Evolutionary conservation across 2,329 filamentous ascomycete species (phyloP).

Genomic region (Thelonectria discophora): DNA sequence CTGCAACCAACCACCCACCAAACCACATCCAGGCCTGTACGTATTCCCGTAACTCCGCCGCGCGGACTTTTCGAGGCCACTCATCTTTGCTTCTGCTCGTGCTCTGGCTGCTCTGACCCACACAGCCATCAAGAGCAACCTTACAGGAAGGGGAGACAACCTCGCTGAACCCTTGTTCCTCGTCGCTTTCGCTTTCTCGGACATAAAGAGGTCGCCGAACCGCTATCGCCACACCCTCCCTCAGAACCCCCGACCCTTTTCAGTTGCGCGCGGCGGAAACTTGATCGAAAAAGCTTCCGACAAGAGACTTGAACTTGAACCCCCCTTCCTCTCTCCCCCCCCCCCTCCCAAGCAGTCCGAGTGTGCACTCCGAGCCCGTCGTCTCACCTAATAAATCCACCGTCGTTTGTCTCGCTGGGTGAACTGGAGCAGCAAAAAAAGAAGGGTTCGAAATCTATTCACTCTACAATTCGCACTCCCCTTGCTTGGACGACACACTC

Average conservation of each 20-base stretch:
- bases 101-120: constrained; percentile 35
- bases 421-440: no score
- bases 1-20: no score
- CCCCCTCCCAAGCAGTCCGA: constrained; percentile 25
- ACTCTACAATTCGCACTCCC: not conserved
- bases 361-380: constrained; percentile 30
- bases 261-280: constrained; percentile 31
- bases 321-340: no score
- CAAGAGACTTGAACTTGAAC: no score
- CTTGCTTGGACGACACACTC: not conserved
- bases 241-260: constrained; percentile 19
- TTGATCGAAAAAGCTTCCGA: constrained; percentile 41
- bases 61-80: constrained; percentile 34
- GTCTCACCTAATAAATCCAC: constrained; percentile 35
- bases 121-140: constrained; percentile 28
- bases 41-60: constrained; percentile 32
- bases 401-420: no score
- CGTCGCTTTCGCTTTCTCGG: constrained; percentile 47
- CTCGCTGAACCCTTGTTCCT: constrained; percentile 27
- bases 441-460: no score
- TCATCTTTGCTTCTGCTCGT: not conserved
- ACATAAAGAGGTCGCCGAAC: constrained; percentile 54
- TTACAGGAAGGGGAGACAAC: no score
- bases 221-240: constrained; percentile 33
- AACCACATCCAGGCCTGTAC: no score